phyloP scores from a whole-genome alignment of 805 yeast genomes.

The Yamadazyma akitaensis region DNA sequence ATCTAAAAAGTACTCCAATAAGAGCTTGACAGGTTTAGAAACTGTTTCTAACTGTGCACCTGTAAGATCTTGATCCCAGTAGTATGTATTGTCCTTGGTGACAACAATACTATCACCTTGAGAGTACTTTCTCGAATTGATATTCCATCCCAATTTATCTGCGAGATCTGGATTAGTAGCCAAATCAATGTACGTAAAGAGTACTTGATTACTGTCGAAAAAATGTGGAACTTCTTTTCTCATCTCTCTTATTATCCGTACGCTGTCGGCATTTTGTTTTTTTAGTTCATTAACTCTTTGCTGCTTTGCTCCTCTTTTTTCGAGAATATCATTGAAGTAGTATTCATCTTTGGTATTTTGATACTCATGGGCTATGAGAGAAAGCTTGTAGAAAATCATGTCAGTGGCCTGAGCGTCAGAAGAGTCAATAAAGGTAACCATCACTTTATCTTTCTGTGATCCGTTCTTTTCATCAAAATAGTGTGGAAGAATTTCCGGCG shows the following conservation, averaged over 20 bases:
- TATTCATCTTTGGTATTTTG: conserved; percentile 41
- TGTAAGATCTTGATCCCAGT: conserved; percentile 29
- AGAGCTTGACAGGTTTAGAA: conserved; percentile 30
- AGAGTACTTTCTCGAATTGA: conserved; percentile 27
- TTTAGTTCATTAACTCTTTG: conserved; percentile 39
- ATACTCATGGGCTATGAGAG: conserved; percentile 49
- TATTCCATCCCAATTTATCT: conserved; percentile 34
- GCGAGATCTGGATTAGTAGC: conserved; percentile 31
- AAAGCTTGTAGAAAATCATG: conserved; percentile 34
- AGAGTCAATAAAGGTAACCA: conserved; percentile 48
- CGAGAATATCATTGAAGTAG: conserved; percentile 31
- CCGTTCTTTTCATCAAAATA: conserved; percentile 34
- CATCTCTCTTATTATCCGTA: conserved; percentile 45
- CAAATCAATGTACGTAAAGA: conserved; percentile 52
- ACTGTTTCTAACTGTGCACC: conserved; percentile 38
- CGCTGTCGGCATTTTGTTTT: conserved; percentile 39
- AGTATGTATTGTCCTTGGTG: conserved; percentile 37
- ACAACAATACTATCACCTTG: conserved; percentile 59
- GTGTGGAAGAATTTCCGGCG: conserved; percentile 29
- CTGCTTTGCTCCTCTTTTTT: conserved; percentile 35
- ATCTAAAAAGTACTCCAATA: conserved; percentile 39
- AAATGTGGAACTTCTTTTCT: conserved; percentile 48
- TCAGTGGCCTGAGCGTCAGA: conserved; percentile 29
- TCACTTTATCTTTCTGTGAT: conserved; percentile 38
- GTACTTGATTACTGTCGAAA: conserved; percentile 39